Base-by-base conservation (phyloP, 169 alveolate species). In the Blepharisma undulans region DNA sequence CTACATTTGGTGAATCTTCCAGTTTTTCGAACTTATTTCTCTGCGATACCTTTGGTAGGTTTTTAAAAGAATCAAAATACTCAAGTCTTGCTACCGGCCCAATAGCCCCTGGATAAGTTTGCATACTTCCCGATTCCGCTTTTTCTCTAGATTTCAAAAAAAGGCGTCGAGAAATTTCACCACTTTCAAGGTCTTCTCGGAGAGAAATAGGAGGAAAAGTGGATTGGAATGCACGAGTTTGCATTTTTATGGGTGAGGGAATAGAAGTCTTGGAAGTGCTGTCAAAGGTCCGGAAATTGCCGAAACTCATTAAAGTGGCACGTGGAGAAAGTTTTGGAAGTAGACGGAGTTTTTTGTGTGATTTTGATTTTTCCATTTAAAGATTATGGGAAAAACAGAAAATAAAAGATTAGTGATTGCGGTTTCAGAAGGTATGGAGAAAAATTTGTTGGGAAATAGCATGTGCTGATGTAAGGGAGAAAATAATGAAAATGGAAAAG, bases 1-100 rank as follows among this genome's bases (percentile, higher is more conserved):
- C 92, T 1, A 36, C 87, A 36, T 74, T 19, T 21, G 92, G 87
- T 1, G 87, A 29, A 21, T 72, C 85, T 76, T 76, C 92, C 12
- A 76, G 34, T 4, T 76, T 76, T 33, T 74, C 87, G 21, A 33
- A n/a, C 30, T 76, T 72, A 34, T 88, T 88, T 25, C 87, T 88
- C 77, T 88, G 59, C 18, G 76, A 32, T 21, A 88, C 33, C 14
- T 36, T 33, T 19, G 61, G 48, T 0, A 88, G 59, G 22, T 88
- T 18, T 21, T 36, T 18, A 29, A 4, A 88, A 32, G 85, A 29
- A 76, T 88, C 87, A 34, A 36, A 76, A 76, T 25, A 88, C 29
- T 88, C 87, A 21, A 76, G 27, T 25, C 59, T 16, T 6, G 92
- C 92, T 25, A 25, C 48, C 6, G 76, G 32, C 16, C 92, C 92